Conservation (phyloP, 2,329 filamentous ascomycete species). For the Onygena corvina region DNA sequence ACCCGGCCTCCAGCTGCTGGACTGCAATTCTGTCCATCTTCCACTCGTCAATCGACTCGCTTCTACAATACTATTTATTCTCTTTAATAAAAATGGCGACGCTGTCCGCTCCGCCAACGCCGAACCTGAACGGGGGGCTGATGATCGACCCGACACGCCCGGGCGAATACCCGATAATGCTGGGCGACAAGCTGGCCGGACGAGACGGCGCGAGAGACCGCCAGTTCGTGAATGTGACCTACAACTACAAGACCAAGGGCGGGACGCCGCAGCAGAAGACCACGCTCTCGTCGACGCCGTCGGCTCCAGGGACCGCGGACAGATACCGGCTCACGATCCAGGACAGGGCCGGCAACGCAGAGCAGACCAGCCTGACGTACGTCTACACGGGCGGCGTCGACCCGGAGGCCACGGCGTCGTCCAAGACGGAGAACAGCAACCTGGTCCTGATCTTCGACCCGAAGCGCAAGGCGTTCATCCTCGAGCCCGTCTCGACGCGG, state of each 20-base stretch:
- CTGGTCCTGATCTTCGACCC: slow-evolving; percentile 62
- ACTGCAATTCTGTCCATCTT: not conserved
- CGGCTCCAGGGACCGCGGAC: slow-evolving; percentile 20
- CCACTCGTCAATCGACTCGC: not conserved
- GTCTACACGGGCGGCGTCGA: slow-evolving; percentile 33
- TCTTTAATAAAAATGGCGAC: slow-evolving; percentile 9
- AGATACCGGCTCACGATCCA: slow-evolving; percentile 33
- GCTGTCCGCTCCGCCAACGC: slow-evolving; percentile 10
- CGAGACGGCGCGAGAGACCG: slow-evolving; percentile 17
- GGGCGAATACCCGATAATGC: slow-evolving; percentile 36
- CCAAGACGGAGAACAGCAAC: slow-evolving; percentile 23
- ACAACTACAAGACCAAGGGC: slow-evolving; percentile 37
- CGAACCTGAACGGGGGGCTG: slow-evolving; percentile 24
- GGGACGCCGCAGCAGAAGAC: slow-evolving; percentile 30
- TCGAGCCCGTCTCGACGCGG: slow-evolving; percentile 69
- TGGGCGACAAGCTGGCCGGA: slow-evolving; percentile 32
- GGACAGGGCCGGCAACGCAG: slow-evolving; percentile 31
- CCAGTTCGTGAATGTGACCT: slow-evolving; percentile 32
- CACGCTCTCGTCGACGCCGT: slow-evolving; percentile 26
- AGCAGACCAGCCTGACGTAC: slow-evolving; percentile 30
- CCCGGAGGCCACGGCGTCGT: slow-evolving; percentile 21
- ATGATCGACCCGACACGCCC: slow-evolving; percentile 34
- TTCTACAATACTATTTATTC: not conserved
- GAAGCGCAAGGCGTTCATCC: slow-evolving; percentile 59
- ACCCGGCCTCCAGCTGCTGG: too few species aligned